Percentiles rank a stretch among this genome's conserved stretches.
Conservation (phyloP, 2,329 filamentous ascomycete genomes). For the Calonectria pauciramosa region DNA sequence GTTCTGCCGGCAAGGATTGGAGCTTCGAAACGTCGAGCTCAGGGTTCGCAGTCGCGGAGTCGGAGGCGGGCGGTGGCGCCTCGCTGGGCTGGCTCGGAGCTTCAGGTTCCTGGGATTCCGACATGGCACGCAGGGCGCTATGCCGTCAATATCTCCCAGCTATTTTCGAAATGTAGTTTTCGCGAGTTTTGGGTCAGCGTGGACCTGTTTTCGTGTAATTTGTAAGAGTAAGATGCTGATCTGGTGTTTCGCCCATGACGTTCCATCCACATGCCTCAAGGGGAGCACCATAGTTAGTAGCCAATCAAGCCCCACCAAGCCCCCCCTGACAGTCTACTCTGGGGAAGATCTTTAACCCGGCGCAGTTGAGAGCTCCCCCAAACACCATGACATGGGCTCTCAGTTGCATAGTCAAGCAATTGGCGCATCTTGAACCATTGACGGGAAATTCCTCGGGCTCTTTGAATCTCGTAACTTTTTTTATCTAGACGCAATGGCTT, state of each 20-base stretch:
- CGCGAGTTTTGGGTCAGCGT: constrained; percentile 29
- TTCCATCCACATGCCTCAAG: constrained; percentile 43
- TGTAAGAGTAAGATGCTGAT: constrained; percentile 30
- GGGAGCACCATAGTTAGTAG: constrained; percentile 28
- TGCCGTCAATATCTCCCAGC: constrained; percentile 37
- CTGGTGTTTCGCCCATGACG: constrained; percentile 37
- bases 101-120: constrained; percentile 54
- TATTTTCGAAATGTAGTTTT: constrained; percentile 24
- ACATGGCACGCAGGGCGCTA: constrained; percentile 48
- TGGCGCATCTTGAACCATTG: neutral
- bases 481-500: constrained; percentile 31
- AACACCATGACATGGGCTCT: neutral
- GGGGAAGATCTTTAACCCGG: constrained; percentile 51
- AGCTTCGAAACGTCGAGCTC: constrained; percentile 94
- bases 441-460: neutral
- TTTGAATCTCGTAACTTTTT: neutral
- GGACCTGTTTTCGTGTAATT: neutral
- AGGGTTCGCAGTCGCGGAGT: constrained; percentile 67
- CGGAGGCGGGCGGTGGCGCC: constrained; percentile 49
- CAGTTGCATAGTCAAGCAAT: constrained; percentile 2
- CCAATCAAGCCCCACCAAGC: constrained; percentile 31
- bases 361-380: constrained; percentile 33
- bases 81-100: constrained; percentile 49
- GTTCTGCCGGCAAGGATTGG: constrained; percentile 89
- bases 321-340: constrained; percentile 14